Base-by-base conservation (phyloP, 164 flowering plant genomes). In the Berberis vulgaris region DNA sequence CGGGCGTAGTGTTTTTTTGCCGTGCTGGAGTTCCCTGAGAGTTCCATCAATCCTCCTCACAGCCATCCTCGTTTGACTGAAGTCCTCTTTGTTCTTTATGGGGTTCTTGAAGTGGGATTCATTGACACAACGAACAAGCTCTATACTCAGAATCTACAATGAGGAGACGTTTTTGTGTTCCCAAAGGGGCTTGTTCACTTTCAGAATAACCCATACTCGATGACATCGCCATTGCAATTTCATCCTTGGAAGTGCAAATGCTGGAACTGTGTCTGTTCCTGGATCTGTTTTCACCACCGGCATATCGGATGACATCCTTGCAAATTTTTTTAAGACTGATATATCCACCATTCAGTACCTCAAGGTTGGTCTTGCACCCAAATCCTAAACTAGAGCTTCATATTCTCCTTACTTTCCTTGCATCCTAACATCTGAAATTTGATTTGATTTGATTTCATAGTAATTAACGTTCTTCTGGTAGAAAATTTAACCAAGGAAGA, bases 111-210 rank as follows among this genome's bases (percentile, higher is more conserved):
- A 41, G 76, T 76, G 3, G 79, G 79, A 1, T 65, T 76, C 10
- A 69, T 76, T 26, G 70, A 70, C 65, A 70, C 70, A 1, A 54
- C 56, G 3, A 70, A 65, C 46, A 61, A 73, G 43, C 74, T 72
- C 50, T 72, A 62, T 66, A 67, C 69, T 5, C 79, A 67, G 64
- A 65, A 58, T 2, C 69, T 72, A 3, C 54, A 72, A 54, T 1
- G 42, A 1, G 79, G 79, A 4, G 76, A 76, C 64, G 41, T 76
- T 61, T 76, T 72, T 52, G 67, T 75, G 44, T 76, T 72, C 54
- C 75, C 71, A 0, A 68, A 68, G 49, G 75, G 75, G 3, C 71
- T 72, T 6, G 60, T 68, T 11, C 79, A 76, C 45, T 72, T 49
- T 59, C 79, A 72, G 63, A 69, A 64, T 39, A 64, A 56, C 53